Base-by-base conservation (phyloP, 2,329 filamentous ascomycete genomes). In the Botrytis aclada region DNA sequence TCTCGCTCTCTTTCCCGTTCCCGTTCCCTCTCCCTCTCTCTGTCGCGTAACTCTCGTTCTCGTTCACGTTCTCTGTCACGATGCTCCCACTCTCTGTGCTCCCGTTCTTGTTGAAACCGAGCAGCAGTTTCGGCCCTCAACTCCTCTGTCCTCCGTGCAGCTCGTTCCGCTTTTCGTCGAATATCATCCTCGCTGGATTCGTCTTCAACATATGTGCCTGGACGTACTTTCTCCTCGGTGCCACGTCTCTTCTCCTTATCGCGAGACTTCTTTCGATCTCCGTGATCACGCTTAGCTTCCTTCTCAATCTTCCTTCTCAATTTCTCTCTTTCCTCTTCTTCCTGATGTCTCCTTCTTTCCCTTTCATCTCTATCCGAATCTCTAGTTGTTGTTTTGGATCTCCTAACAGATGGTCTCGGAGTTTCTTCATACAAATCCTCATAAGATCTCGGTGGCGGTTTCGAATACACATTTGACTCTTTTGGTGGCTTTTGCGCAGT, bases 351-450 rank as follows among this genome's bases (percentile, higher is more conserved):
- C 79, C 70, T 63, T 70, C 78, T 79, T 39, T 82, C 78, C 20
- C 79, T 79, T 7, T 82, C 80, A 29, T 82, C 80, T n/a, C 45
- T 71, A 22, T 71, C 70, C 22, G 70, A n/a, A 20, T 81, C 80
- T 54, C 79, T 77, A 34, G 74, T 71, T 20, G 78, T 70, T 47
- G 74, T 47, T 63, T 72, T 79, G 76, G 78, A 81, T 54, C 80
- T 78, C 82, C 81, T 58, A 74, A 70, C 34, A 77, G 85, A 78
- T 58, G 76, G 72, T 72, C 77, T 74, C 25, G 80, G 81, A 22
- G 79, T 77, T 10, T 84, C 81, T 37, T 88, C 86, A 73, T 86
- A 87, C 16, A 85, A 83, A 37, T 87, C 85, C 25, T 88, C 87
- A 75, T 82, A 87, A 14, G 86, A 86, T 74, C 75, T 75, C 39